Percentiles rank a stretch among this genome's conserved stretches.
Evolutionary conservation across 148 eudicot genomes (phyloP).

Genomic region (Vaccinium macrocarpon): DNA sequence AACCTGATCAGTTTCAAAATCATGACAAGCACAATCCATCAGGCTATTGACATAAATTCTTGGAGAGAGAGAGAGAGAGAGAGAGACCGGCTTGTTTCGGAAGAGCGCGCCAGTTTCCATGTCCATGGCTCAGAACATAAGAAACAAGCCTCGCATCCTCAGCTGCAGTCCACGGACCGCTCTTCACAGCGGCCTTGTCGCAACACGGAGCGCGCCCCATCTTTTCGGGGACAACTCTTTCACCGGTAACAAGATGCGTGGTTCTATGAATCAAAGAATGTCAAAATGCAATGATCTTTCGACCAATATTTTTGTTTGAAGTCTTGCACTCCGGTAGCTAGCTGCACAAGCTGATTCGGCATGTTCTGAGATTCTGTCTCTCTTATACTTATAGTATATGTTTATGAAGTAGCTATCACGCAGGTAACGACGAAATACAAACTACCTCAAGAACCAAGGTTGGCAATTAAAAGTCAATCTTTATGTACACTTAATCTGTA

Average conservation of each 20-base stretch:
- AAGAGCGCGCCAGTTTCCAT: neutral
- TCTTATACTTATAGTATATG: neutral
- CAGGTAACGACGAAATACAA: neutral
- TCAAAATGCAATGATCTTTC: neutral
- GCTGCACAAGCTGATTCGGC: neutral
- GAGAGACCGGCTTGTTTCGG: neutral
- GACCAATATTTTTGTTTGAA: neutral
- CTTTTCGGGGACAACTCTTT: neutral
- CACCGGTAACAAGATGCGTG: neutral
- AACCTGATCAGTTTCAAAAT: conserved; percentile 29
- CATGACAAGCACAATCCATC: neutral
- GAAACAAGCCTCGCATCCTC: neutral
- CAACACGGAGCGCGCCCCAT: neutral
- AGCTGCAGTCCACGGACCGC: neutral
- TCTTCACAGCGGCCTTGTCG: neutral
- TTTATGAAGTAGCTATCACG: neutral
- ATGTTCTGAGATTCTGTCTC: neutral
- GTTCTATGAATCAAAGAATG: too few relatives aligned
- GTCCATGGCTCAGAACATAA: neutral
- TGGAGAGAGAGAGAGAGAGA: neutral
- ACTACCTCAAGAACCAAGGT: neutral
- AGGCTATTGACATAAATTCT: neutral
- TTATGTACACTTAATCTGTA: too few relatives aligned
- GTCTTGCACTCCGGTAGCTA: neutral
- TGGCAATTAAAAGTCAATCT: neutral